Base-by-base conservation (phyloP, 371 early-diverging fungal genomes). In the Funneliformis caledonium region DNA sequence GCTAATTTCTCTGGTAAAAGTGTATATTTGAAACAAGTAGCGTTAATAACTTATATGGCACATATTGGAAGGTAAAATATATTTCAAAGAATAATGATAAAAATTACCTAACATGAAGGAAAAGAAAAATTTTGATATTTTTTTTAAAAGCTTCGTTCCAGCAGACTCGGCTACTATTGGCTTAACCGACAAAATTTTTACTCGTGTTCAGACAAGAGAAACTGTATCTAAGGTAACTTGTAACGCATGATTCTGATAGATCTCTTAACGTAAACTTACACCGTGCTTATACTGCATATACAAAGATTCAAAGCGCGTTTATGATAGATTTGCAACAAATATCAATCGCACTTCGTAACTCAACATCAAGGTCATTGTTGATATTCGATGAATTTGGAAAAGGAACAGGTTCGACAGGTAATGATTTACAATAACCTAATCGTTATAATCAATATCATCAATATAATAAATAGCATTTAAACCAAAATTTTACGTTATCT, bases 371-470 rank as follows among this genome's bases (percentile, higher is more conserved):
- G 45, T 91, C 91, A 0, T 84, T 97, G 73, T 93, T 97, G 8
- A 94, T 99, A 52, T 91, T 99, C 88, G 99, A 99, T 83, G 99
- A 99, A 85, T 93, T 99, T 16, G 99, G 99, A 0, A 92, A 99
- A 62, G 99, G 99, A 19, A 99, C 99, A 0, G 92, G 96, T 2
- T 95, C 97, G 0, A 82, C 87, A 42, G 99, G 99, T 83, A 98
- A 89, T 89, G 50, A 82, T 92, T n/a, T 80, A 31, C 45, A 75
- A 52, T 37, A 37, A 37, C 37, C 3, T 37, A 3, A 56, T 56
- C 19, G 7, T 56, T 19, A 16, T 56, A 7, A 56, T 56, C 11
- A 52, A 52, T 52, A 56, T 37, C 37, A 56, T 19, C 5, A 56
- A 56, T n/a, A 56, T 56, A n/a, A 19, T 45, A 65, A 9, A 33